phyloP scores from a whole-genome alignment of 176 grass and related monocot species.

The maize (Zea mays) region DNA sequence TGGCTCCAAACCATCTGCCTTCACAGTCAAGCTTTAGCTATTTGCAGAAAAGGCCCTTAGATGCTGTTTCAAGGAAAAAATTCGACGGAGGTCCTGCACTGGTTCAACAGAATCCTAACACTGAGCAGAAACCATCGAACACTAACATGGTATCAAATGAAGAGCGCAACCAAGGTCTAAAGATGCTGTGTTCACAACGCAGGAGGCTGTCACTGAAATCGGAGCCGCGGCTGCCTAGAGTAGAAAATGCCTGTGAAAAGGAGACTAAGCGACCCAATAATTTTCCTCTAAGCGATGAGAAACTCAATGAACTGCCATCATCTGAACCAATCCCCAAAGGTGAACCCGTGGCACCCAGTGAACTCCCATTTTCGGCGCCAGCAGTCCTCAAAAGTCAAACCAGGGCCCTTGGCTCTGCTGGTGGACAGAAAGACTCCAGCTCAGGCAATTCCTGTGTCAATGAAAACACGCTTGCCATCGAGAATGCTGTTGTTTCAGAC shows the following conservation, averaged over 20 bases:
- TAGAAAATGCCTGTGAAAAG: constrained; percentile 3
- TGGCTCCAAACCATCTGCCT: constrained; percentile 37
- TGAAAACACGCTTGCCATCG: constrained; percentile 2
- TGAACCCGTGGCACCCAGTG: constrained; percentile 6
- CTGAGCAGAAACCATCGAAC: constrained; percentile 6
- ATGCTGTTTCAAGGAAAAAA: constrained; percentile 30
- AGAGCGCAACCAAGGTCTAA: constrained; percentile 37
- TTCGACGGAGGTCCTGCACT: constrained; percentile 32
- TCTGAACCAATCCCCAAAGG: constrained; percentile 5
- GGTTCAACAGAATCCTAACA: constrained; percentile 21
- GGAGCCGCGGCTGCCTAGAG: constrained; percentile 15
- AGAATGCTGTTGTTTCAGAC: constrained; percentile 62
- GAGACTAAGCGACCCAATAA: constrained; percentile 4
- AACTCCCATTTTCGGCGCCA: background rate
- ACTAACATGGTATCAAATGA: constrained; percentile 35
- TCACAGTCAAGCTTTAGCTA: constrained; percentile 8
- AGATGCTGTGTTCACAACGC: constrained; percentile 20
- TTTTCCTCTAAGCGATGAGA: constrained; percentile 9
- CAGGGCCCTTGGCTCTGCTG: background rate
- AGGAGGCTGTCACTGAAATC: constrained; percentile 49
- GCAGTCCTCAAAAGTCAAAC: constrained; percentile 20
- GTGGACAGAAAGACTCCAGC: constrained; percentile 27
- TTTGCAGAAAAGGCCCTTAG: constrained; percentile 35
- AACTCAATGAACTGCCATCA: constrained; percentile 15
- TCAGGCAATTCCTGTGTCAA: constrained; percentile 28